phyloP scores from a whole-genome alignment of 768 basidiomycete genomes.

The Collybiopsis confluens region DNA sequence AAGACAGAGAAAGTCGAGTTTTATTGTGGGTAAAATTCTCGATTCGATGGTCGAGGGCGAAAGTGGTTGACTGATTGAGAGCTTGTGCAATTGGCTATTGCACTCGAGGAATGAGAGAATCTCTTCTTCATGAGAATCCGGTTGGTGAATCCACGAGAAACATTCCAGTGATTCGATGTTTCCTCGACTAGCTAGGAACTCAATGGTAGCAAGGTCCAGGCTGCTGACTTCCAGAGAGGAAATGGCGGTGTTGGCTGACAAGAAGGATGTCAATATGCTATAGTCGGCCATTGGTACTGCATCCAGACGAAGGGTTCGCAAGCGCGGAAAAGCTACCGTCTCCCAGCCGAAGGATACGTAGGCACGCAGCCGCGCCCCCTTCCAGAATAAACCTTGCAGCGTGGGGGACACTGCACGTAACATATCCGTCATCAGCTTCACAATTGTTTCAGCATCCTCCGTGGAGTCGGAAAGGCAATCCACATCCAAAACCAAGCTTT shows the following conservation, averaged over 20 bases:
- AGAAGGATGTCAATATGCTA: constrained; percentile 10
- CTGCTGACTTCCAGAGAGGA: constrained; percentile 12
- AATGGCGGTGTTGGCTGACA: constrained; percentile 5
- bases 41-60: constrained; percentile 14
- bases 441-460: not conserved
- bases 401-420: not conserved
- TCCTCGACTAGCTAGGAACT: constrained; percentile 15
- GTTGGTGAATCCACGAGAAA: constrained; percentile 18
- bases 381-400: constrained; percentile 1
- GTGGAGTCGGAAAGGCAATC: not conserved
- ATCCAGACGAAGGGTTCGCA: constrained; percentile 18
- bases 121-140: constrained; percentile 10
- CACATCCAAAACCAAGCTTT: constrained; percentile 3
- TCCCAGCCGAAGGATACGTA: not conserved
- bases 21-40: constrained; percentile 14
- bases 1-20: constrained; percentile 14
- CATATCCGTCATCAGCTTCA: not conserved
- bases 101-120: constrained; percentile 17
- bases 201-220: not conserved
- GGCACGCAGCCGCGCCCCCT: not conserved
- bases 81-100: constrained; percentile 22
- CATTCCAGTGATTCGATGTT: constrained; percentile 18
- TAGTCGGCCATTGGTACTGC: constrained; percentile 14
- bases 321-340: constrained; percentile 12
- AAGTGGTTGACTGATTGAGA: constrained; percentile 16